phyloP scores from a whole-genome alignment of 2,329 filamentous ascomycete species.

The Apiospora saccharicola region DNA sequence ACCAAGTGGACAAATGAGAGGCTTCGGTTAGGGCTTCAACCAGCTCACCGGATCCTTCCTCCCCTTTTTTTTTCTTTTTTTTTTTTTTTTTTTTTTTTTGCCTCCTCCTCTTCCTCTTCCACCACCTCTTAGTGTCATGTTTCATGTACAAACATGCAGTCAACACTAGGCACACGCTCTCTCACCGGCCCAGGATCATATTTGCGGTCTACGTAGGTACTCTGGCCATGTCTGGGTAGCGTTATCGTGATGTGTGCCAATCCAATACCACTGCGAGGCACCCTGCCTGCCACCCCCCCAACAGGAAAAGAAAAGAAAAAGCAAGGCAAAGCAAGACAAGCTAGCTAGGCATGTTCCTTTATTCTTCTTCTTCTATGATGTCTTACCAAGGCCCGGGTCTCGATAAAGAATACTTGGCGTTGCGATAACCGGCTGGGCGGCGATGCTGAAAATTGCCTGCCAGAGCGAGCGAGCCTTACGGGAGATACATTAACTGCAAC shows the following conservation, averaged over 20 bases:
- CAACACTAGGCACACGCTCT: not conserved
- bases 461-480: not conserved
- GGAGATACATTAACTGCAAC: not conserved
- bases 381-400: not conserved
- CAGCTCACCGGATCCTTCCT: constrained; percentile 6
- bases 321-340: not conserved
- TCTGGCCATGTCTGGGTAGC: too few species aligned
- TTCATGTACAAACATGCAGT: not conserved
- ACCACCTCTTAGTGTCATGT: not conserved
- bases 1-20: constrained; percentile 11
- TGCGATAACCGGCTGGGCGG: not conserved
- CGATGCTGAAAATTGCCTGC: not conserved
- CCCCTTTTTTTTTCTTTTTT: not conserved
- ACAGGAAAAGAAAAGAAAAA: not conserved
- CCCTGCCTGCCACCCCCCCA: not conserved
- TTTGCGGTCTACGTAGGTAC: not conserved
- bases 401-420: not conserved
- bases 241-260: not conserved
- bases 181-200: not conserved
- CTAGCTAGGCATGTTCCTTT: not conserved
- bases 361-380: not conserved
- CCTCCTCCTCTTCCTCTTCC: not conserved
- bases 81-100: too few species aligned
- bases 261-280: not conserved
- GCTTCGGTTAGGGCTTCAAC: not conserved